phyloP scores from a whole-genome alignment of 495 filamentous ascomycete species.

The Tuber microsphaerosporum region DNA sequence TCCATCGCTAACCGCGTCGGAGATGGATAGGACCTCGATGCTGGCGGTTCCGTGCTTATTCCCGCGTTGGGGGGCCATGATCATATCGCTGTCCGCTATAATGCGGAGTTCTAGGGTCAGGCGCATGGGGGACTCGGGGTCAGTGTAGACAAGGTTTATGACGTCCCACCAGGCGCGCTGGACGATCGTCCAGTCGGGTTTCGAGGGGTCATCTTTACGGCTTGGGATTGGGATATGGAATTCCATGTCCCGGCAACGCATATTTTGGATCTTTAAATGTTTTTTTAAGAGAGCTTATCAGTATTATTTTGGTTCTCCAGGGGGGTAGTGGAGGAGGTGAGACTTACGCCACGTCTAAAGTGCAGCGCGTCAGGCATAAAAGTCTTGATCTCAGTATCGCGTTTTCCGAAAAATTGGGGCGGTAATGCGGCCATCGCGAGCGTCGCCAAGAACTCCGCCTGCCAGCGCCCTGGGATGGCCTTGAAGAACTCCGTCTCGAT shows the following conservation, averaged over 20 bases:
- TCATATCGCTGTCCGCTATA: slow-evolving; percentile 46
- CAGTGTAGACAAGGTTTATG: slow-evolving; percentile 45
- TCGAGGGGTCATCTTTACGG: slow-evolving; percentile 37
- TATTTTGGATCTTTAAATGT: slow-evolving; percentile 48
- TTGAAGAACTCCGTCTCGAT: slow-evolving; percentile 42
- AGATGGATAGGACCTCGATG: slow-evolving; percentile 50
- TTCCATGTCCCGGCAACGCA: slow-evolving; percentile 48
- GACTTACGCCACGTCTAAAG: slow-evolving; percentile 47
- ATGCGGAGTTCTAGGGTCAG: slow-evolving; percentile 51
- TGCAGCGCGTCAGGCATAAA: slow-evolving; percentile 49
- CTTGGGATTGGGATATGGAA: slow-evolving; percentile 48
- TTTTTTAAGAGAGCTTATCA: background rate
- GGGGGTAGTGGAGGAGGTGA: background rate
- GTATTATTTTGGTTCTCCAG: background rate
- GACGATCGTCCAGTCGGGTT: slow-evolving; percentile 47
- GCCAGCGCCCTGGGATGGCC: slow-evolving; percentile 44
- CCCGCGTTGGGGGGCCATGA: slow-evolving; percentile 50
- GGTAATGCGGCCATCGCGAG: slow-evolving; percentile 46
- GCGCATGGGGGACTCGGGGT: slow-evolving; percentile 47
- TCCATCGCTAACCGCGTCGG: slow-evolving; percentile 44
- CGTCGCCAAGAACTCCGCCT: slow-evolving; percentile 38
- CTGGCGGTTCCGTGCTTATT: slow-evolving; percentile 47
- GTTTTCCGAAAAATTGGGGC: slow-evolving; percentile 33
- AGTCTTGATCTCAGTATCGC: slow-evolving; percentile 43
- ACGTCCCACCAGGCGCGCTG: slow-evolving; percentile 52